Percentiles rank a stretch among this genome's conserved stretches.
phyloP scores from a whole-genome alignment of 2,329 filamentous ascomycete species.

The Fusarium setosum region DNA sequence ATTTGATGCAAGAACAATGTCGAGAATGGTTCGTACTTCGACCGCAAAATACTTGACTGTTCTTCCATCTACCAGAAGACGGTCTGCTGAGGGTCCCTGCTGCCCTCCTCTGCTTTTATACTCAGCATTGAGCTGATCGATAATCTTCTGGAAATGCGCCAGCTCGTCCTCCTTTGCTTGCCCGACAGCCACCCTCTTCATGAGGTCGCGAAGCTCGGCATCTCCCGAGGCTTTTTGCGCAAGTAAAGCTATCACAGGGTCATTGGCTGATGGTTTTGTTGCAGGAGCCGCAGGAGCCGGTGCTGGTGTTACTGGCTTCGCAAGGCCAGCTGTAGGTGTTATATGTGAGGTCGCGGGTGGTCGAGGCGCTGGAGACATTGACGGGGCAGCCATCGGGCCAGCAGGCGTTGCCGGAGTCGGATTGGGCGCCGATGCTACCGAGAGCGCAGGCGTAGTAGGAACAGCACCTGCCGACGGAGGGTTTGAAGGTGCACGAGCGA shows the following conservation, averaged over 20 bases:
- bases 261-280: constrained; percentile 54
- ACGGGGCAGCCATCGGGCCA: constrained; percentile 32
- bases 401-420: constrained; percentile 46
- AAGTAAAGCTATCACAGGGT: constrained; percentile 84
- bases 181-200: constrained; percentile 85
- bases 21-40: constrained; percentile 67
- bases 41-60: constrained; percentile 71
- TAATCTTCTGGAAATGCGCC: constrained; percentile 81
- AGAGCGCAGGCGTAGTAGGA: constrained; percentile 23
- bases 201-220: constrained; percentile 77
- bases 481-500: constrained; percentile 37
- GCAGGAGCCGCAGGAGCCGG: constrained; percentile 27
- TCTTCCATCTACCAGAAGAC: constrained; percentile 64
- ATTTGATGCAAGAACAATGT: constrained; percentile 69
- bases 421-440: constrained; percentile 33
- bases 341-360: constrained; percentile 28
- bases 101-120: constrained; percentile 63
- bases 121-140: constrained; percentile 78
- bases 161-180: constrained; percentile 78
- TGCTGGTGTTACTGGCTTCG: constrained; percentile 28
- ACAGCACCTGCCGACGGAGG: constrained; percentile 19
- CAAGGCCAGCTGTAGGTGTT: constrained; percentile 27
- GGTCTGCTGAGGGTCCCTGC: constrained; percentile 65
- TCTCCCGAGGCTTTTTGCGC: constrained; percentile 81
- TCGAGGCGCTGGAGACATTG: constrained; percentile 41